Base-by-base conservation (phyloP, 2,329 filamentous ascomycete genomes). In the Ophiostoma angusticollis region DNA sequence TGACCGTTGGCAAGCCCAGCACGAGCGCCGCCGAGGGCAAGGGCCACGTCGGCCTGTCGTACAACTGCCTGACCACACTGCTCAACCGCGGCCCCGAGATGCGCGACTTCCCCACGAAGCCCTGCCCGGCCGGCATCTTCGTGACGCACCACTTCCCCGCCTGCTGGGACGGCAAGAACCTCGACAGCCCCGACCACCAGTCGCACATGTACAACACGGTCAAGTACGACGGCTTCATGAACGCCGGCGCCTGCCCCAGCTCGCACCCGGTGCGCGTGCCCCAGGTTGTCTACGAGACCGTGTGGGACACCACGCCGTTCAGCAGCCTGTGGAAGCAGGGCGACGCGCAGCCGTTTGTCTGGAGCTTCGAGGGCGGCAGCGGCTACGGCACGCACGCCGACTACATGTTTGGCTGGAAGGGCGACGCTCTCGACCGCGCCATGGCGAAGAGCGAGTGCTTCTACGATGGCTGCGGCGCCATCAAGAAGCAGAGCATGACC, bases 121-220 rank as follows among this genome's bases (percentile, higher is more conserved):
- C 45, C 14, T 49, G 47, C 41, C 33, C 35, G 12, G 43, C 37
- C 17, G 47, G 47, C 35, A 48, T 49, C 43, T 49, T 49, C 24
- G 43, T 44, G 11, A 45, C 44, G 21, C 47, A 49, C 37, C 47
- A 49, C 41, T 49, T 49, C 47, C 47, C 47, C 18, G 40, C 47
- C 24, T 78, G 74, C 59, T 79, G 74, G 74, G 63, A 79, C 43
- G 74, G 74, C 17, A 56, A 59, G 28, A 64, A 74, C 45, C 27
- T 57, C 1, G 60, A 74, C 37, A 39, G 37, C 37, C 37, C 37
- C 24, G 37, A 39, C 51, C 71, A 77, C 53, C 46, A 49, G 41
- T 44, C 43, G 17, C 47, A 49, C 22, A 41, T 48, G 45, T 48
- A 45, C 39, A 47, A 47, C 37, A 45, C 42, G 14, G 51, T 18